Conservation (phyloP, 768 basidiomycete genomes). For the Leucosporidium yakuticum region DNA sequence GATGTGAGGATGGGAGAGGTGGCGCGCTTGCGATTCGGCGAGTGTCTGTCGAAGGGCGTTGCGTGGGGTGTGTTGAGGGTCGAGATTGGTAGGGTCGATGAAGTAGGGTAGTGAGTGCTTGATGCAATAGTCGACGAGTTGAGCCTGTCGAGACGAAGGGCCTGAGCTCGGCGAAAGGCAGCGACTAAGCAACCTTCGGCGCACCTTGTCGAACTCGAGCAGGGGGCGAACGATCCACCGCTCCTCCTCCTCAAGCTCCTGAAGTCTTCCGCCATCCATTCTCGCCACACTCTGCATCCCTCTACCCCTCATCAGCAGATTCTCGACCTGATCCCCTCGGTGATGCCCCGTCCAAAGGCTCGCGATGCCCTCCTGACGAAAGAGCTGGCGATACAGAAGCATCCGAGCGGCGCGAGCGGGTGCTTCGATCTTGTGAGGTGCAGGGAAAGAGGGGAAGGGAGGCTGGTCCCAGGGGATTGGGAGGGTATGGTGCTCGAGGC, state of each 20-base stretch:
- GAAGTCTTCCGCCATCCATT: too few relatives aligned
- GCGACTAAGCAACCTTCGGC: neutral
- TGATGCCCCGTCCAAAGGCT: slow-evolving; percentile 4
- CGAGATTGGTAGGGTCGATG: slow-evolving; percentile 8
- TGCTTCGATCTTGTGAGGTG: neutral
- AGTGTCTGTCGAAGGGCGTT: neutral
- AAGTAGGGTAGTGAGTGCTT: neutral
- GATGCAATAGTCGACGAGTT: neutral
- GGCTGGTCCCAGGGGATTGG: neutral
- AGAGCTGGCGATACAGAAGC: neutral
- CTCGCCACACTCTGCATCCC: neutral
- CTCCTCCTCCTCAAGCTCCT: too few relatives aligned
- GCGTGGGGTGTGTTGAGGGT: neutral
- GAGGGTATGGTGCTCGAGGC: neutral
- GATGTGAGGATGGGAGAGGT: neutral
- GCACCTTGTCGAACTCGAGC: neutral
- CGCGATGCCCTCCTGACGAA: neutral
- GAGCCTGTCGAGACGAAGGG: neutral
- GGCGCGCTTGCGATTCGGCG: neutral
- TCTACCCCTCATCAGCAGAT: neutral
- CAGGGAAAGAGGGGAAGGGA: neutral
- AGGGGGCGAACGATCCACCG: neutral
- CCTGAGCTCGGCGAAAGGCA: neutral
- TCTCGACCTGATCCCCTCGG: slow-evolving; percentile 4
- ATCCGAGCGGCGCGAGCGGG: neutral